phyloP scores from a whole-genome alignment of 345 rosid genomes.

The Gossypium turneri region DNA sequence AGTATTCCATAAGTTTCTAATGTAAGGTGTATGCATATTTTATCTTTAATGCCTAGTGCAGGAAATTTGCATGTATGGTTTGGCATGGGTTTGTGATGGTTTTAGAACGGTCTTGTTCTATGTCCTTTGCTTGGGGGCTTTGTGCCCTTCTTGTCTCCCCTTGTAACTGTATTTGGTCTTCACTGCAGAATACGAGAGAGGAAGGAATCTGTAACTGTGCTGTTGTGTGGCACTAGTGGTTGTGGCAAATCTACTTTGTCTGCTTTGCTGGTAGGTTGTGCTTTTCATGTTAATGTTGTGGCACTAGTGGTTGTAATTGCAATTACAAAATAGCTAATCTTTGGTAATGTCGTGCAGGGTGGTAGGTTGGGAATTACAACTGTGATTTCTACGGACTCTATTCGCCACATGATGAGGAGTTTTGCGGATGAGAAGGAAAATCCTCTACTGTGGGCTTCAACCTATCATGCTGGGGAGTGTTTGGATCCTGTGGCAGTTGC shows the following conservation, averaged over 20 bases:
- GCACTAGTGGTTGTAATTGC: neutral
- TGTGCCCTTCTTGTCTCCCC: constrained; percentile 2
- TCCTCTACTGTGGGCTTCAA: constrained; percentile 98
- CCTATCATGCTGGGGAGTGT: constrained; percentile 94
- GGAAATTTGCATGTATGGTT: neutral
- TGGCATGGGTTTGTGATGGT: neutral
- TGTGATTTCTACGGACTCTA: constrained; percentile 91
- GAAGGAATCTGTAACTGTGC: constrained; percentile 94
- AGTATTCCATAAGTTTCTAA: neutral
- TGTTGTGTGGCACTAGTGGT: constrained; percentile 98
- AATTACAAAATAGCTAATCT: neutral
- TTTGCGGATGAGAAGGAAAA: constrained; percentile 85
- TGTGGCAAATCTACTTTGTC: constrained; percentile 99
- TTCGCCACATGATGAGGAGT: constrained; percentile 99
- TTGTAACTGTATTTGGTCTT: constrained; percentile 16
- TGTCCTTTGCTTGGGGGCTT: neutral
- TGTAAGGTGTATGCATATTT: neutral
- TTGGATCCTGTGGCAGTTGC: constrained; percentile 93
- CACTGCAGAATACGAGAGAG: constrained; percentile 90
- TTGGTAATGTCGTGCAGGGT: constrained; percentile 30
- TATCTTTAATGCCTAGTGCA: neutral
- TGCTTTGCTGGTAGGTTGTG: constrained; percentile 76
- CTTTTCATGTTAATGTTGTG: constrained; percentile 12
- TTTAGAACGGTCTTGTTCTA: constrained; percentile 1
- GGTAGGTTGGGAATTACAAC: constrained; percentile 91